Base-by-base conservation (phyloP, 1,284 basidiomycete species). In the Nidula niveotomentosa region DNA sequence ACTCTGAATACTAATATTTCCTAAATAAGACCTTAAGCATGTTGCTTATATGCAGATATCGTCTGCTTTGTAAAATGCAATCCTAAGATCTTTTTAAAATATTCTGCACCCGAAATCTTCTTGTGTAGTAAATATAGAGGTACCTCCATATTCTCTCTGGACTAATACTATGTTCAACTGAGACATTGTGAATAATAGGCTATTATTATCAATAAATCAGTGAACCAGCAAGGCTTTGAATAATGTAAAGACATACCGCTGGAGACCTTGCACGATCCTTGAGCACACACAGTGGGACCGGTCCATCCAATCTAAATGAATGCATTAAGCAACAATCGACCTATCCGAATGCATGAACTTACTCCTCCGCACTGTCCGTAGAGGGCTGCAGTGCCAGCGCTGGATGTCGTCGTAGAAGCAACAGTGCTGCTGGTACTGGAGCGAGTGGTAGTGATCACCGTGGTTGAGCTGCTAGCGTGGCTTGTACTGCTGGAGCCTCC, bases 331-430 rank as follows among this genome's bases (percentile, higher is more conserved):
- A 41, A 18, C n/a, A 23, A 35, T 15, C 23, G 45, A 33, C 34
- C 34, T 15, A 43, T 4, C 6, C 18, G 18, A 49, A n/a, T n/a
- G 18, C 3, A 55, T 58, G 36, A 60, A 49, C 60, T 58, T 49
- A 53, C 60, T 9, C 62, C 62, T 37, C 62, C 62, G 45, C 62
- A 64, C 43, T 64, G 62, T 12, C 59, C 60, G 30, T 60, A 64
- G 17, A 64, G 54, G 3, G 56, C 39, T n/a, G 55, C 54, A 12
- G 59, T 58, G 8, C 41, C 50, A 33, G 13, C 23, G 8, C 55
- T 52, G 18, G 53, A 49, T 10, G 56, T 48, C 6, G 57, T 45
- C 13, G 52, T 36, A 49, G 48, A 10, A 13, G 48, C 8, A 10
- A 33, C 13, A 8, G 5, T 13, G 3, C 9, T 13, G 48, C 12